Evolutionary conservation across 108 stramenopile genomes (phyloP).

Genomic region (Schizochytrium sp.): DNA sequence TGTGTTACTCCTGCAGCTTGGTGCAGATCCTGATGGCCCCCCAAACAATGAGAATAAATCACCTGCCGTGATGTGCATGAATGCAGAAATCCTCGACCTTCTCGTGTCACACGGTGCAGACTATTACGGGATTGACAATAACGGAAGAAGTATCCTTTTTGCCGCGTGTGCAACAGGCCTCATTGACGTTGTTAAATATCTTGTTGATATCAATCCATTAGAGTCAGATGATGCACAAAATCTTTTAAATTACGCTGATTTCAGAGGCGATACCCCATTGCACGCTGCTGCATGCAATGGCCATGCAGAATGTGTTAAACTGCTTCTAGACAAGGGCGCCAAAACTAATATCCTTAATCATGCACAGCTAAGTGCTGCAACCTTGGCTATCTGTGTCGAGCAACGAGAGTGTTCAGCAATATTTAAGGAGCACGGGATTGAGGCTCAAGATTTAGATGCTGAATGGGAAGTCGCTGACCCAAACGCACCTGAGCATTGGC

Average conservation of each 20-base stretch:
- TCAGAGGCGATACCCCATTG: slow-evolving; percentile 64
- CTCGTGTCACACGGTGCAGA: slow-evolving; percentile 6
- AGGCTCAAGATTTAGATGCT: background rate
- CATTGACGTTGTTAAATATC: background rate
- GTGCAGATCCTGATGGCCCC: slow-evolving; percentile 50
- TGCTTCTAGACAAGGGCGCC: slow-evolving; percentile 54
- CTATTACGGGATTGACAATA: slow-evolving; percentile 52
- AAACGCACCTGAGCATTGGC: slow-evolving; percentile 18
- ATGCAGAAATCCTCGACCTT: background rate
- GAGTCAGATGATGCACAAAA: background rate
- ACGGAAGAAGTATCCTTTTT: slow-evolving; percentile 51
- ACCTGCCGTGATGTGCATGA: background rate
- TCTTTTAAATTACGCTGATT: slow-evolving; percentile 33
- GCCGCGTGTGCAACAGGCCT: background rate
- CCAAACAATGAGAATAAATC: slow-evolving; percentile 12
- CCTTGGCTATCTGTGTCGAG: background rate
- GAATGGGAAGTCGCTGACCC: background rate
- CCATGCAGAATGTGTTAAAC: slow-evolving; percentile 38
- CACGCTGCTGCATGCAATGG: slow-evolving; percentile 67
- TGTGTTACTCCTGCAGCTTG: slow-evolving; percentile 14
- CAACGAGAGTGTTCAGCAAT: background rate
- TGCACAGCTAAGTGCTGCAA: background rate
- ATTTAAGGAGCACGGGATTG: background rate
- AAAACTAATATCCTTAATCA: background rate
- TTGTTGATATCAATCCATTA: background rate